A percentile compares a stretch with the other conserved stretches of the same genome.
Evolutionary conservation across 768 basidiomycete species (phyloP).

Genomic region (Tulasnella sp.): DNA sequence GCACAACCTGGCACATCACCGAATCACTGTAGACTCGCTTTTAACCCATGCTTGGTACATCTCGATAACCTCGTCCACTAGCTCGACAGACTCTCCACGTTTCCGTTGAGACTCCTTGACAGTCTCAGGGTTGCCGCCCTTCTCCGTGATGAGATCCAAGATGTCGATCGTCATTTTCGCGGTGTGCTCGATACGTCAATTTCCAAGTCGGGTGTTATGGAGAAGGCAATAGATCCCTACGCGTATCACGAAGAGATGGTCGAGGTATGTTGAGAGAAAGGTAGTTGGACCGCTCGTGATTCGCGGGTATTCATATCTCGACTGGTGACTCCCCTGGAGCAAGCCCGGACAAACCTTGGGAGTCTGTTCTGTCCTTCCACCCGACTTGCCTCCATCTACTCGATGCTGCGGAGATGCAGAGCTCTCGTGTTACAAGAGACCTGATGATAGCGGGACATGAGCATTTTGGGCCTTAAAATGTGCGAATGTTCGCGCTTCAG

Average conservation of each 20-base stretch:
- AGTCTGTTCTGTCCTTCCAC: not conserved
- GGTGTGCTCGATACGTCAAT: not conserved
- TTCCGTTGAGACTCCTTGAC: conserved; percentile 89
- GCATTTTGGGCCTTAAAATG: too few relatives aligned
- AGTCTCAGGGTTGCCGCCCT: conserved; percentile 84
- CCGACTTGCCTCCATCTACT: not conserved
- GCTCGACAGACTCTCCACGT: conserved; percentile 75
- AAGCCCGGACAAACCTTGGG: not conserved
- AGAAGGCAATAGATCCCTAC: not conserved
- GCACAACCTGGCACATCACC: not conserved
- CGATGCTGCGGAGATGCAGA: not conserved
- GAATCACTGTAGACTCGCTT: conserved; percentile 44
- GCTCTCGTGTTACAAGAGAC: not conserved
- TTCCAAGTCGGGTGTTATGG: not conserved
- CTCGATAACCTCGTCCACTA: conserved; percentile 88
- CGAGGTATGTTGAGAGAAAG: not conserved
- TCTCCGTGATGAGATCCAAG: conserved; percentile 66
- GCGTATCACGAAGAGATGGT: not conserved
- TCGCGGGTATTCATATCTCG: not conserved
- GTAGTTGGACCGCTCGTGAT: not conserved
- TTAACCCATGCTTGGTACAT: conserved; percentile 93
- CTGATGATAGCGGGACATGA: too few relatives aligned
- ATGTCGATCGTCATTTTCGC: conserved; percentile 75
- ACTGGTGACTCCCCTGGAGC: not conserved
- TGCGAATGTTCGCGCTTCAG: too few relatives aligned